Percentiles rank a stretch among this genome's conserved stretches.
Conservation (phyloP, 2,329 filamentous ascomycete species). For the Didymella pinodella region DNA sequence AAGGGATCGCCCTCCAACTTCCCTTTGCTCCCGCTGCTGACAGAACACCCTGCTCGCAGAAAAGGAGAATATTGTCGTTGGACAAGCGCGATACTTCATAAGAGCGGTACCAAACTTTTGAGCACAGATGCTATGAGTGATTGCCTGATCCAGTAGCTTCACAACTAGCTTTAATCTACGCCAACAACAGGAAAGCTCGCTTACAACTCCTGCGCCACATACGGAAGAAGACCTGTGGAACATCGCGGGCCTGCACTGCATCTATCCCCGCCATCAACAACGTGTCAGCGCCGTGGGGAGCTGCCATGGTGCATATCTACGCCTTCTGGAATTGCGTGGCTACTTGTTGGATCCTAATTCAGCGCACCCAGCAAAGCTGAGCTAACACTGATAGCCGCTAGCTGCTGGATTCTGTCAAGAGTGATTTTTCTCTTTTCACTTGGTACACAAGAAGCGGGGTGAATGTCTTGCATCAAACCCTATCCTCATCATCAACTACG, state of each 20-base stretch:
- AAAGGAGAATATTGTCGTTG: background rate
- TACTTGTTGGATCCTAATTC: background rate
- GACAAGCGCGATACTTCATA: background rate
- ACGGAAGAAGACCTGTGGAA: background rate
- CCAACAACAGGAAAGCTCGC: slow-evolving; percentile 1
- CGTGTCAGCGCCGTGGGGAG: slow-evolving; percentile 2
- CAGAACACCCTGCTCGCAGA: background rate
- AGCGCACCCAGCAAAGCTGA: background rate
- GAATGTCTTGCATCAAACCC: background rate
- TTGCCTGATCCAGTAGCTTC: slow-evolving; percentile 9
- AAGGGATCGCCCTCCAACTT: background rate
- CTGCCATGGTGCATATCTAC: background rate
- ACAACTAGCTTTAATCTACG: slow-evolving; percentile 2
- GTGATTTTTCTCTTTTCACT: background rate
- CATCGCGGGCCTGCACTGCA: background rate
- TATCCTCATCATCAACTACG: background rate
- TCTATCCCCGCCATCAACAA: slow-evolving; percentile 2
- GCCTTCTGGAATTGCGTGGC: background rate
- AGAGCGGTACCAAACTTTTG: background rate
- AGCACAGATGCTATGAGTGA: background rate
- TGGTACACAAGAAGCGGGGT: background rate
- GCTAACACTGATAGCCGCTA: no score
- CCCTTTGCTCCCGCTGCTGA: background rate
- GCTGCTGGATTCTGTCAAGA: background rate
- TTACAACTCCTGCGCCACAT: slow-evolving; percentile 1